Base-by-base conservation (phyloP, 352 stramenopile species). In the Nothophytophthora sp. region DNA sequence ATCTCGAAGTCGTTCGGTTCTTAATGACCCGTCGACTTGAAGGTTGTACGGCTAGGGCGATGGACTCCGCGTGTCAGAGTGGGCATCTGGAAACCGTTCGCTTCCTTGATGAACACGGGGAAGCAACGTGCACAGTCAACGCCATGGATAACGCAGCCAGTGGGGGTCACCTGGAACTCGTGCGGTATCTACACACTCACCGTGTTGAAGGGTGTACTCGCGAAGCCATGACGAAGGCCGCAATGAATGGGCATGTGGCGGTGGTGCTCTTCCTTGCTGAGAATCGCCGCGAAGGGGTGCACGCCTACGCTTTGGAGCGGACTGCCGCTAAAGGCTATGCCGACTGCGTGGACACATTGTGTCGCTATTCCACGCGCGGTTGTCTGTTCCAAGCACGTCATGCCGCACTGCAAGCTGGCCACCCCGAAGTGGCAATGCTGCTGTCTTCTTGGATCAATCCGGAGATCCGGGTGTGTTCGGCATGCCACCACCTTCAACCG, bases 71-170 rank as follows among this genome's bases (percentile, higher is more conserved):
- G 3, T 56, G 55, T 19, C 56, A 70, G 54, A 60, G 66, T 53
- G 67, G 60, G 3, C 60, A 67, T 41, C 9, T 71, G 20, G 29
- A 68, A 11, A 63, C 71, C 6, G 51, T 68, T 3, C 33, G 33
- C 5, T 55, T 67, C 8, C 51, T 73, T 4, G 60, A 74, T 20
- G 56, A 68, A 11, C 24, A 59, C 12, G 50, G 49, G 39, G 16
- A 20, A 3, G 48, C 23, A 34, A 20, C 30, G 5, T 71, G 60
- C n/a, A 67, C 63, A 7, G 63, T 50, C 7, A 40, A 29, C 24
- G 65, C 66, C 3, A 73, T 78, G 68, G 64, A 78, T 37, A 60
- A 25, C 32, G 64, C 60, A 30, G 68, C 64, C n/a, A 57, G 44
- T 23, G 32, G 39, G 16, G 63, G 63, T 3, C 38, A 70, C 40